These are phyloP conservation scores for Blastobotrys arbuscula DNA, from an alignment of 1,139 yeast genomes.

Conservation along the genomic window DNA sequence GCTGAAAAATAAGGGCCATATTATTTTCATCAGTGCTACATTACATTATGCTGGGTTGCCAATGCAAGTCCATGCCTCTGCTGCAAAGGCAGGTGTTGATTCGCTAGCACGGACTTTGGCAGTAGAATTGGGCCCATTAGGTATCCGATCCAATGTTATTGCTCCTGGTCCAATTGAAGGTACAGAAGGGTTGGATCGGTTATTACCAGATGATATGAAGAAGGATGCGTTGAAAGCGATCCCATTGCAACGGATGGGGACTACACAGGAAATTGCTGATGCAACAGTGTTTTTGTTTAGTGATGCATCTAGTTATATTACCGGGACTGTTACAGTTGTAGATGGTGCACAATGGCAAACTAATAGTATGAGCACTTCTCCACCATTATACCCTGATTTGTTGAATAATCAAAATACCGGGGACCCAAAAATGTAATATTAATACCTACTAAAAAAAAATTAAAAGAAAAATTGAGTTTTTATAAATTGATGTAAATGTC, in stretches of 20 bases:
- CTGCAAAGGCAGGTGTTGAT: conserved; percentile 93
- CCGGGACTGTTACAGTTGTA: conserved; percentile 74
- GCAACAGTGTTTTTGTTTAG: conserved; percentile 81
- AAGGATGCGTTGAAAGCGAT: conserved; percentile 42
- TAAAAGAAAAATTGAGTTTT: too few relatives aligned
- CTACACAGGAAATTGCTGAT: conserved; percentile 77
- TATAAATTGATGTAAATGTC: too few relatives aligned
- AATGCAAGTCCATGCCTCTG: conserved; percentile 79
- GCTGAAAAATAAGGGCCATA: conserved; percentile 54
- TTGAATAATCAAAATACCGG: conserved; percentile 8
- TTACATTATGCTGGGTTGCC: conserved; percentile 84
- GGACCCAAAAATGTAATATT: conserved; percentile 4
- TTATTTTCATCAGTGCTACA: conserved; percentile 81
- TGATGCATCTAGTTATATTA: conserved; percentile 70
- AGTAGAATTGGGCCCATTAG: conserved; percentile 83
- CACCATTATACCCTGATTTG: conserved; percentile 12
- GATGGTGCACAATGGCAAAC: conserved; percentile 92
- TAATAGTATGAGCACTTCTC: conserved; percentile 35
- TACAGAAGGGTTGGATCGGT: conserved; percentile 73
- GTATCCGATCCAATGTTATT: conserved; percentile 71
- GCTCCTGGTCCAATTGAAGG: conserved; percentile 85
- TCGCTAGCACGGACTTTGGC: conserved; percentile 78
- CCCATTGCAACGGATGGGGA: conserved; percentile 76
- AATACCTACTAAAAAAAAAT: too few relatives aligned
- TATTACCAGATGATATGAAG: conserved; percentile 40